A percentile compares a stretch with the other conserved stretches of the same genome.
Evolutionary conservation across 106 monocot species (phyloP).

Genomic region (Apostasia ramifera): DNA sequence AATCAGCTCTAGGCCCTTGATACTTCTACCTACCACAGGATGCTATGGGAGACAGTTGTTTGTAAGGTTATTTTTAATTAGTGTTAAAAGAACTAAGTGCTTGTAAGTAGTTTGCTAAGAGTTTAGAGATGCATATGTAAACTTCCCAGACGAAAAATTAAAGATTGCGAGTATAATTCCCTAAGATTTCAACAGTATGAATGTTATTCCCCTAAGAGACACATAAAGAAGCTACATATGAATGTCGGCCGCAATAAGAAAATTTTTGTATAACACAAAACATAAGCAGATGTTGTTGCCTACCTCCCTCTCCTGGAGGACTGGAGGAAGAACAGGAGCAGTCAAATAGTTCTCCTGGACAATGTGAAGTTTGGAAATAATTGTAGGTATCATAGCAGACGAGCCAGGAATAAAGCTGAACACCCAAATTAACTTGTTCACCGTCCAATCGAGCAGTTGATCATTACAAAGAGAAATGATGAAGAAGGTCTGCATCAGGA

Average conservation of each 20-base stretch:
- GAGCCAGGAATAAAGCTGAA: conserved; percentile 43
- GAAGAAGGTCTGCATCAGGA: conserved; percentile 41
- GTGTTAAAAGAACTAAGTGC: no score
- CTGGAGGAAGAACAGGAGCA: conserved; percentile 7
- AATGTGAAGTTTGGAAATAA: conserved; percentile 36
- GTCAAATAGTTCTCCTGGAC: conserved; percentile 44
- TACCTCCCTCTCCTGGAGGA: conserved; percentile 30
- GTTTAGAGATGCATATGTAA: no score
- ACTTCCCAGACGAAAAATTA: no score
- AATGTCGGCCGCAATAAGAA: background rate
- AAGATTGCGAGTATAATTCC: no score
- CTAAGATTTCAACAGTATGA: no score
- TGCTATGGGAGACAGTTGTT: no score
- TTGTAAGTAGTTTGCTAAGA: no score
- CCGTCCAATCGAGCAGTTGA: conserved; percentile 47
- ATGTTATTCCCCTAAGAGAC: no score
- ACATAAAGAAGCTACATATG: background rate
- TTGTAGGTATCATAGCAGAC: conserved; percentile 27
- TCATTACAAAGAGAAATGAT: conserved; percentile 64
- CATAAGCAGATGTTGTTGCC: background rate
- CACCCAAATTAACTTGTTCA: conserved; percentile 56
- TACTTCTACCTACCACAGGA: no score
- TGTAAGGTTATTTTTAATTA: no score
- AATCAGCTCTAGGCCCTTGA: no score
- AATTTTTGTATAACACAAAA: background rate